A percentile compares a stretch with the other conserved stretches of the same genome.
phyloP scores from a whole-genome alignment of 2,329 filamentous ascomycete genomes.

The Exophiala calicioides region DNA sequence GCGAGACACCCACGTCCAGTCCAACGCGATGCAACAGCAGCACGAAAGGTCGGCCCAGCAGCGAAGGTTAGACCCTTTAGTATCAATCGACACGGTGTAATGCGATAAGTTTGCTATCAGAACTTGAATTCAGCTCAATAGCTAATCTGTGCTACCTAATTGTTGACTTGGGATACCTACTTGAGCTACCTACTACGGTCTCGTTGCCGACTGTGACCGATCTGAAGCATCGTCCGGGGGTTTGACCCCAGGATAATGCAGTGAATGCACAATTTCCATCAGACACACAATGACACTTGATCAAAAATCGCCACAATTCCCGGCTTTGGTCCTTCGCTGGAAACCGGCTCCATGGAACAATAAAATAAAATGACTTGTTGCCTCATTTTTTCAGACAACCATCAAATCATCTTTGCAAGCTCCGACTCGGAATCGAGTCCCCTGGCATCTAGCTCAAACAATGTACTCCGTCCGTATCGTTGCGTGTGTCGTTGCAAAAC shows the following conservation, averaged over 20 bases:
- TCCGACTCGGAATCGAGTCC: conserved; percentile 2
- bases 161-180: conserved; percentile 11
- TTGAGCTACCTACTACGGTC: conserved; percentile 9
- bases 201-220: too few relatives aligned
- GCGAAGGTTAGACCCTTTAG: too few relatives aligned
- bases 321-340: neutral
- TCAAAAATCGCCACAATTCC: conserved; percentile 1
- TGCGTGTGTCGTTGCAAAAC: conserved; percentile 18
- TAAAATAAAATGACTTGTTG: conserved; percentile 1
- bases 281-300: neutral
- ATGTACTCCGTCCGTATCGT: conserved; percentile 9
- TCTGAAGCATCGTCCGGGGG: too few relatives aligned
- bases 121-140: neutral
- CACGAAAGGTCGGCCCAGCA: too few relatives aligned
- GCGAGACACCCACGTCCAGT: too few relatives aligned
- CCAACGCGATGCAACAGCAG: too few relatives aligned
- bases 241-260: too few relatives aligned
- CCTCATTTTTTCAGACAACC: conserved; percentile 7
- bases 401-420: conserved; percentile 4
- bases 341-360: neutral
- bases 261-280: conserved; percentile 1
- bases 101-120: neutral
- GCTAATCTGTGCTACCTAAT: conserved; percentile 9
- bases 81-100: neutral
- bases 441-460: conserved; percentile 3